These are phyloP conservation scores for Verbena officinalis DNA, from an alignment of 257 asterid species.

Conservation along the genomic window DNA sequence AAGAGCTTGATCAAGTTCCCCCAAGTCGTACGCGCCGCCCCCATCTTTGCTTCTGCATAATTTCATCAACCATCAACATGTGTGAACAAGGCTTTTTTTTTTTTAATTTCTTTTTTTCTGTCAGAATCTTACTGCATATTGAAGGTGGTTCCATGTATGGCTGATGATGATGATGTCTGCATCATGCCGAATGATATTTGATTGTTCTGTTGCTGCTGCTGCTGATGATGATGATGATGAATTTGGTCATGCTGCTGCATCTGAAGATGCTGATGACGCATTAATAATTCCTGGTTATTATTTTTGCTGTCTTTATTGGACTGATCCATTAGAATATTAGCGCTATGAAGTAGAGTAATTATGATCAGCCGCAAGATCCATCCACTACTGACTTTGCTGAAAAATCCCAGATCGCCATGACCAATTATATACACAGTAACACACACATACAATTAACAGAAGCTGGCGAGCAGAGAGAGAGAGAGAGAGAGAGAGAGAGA, in stretches of 20 bases:
- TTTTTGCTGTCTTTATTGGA: slow-evolving; percentile 30
- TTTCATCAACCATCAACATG: not conserved
- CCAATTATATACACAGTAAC: slow-evolving; percentile 22
- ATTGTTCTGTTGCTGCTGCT: slow-evolving; percentile 31
- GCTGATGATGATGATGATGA: slow-evolving; percentile 24
- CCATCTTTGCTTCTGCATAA: slow-evolving; percentile 61
- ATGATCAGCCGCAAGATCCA: too few relatives aligned
- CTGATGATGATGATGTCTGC: slow-evolving; percentile 50
- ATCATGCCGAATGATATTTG: slow-evolving; percentile 74
- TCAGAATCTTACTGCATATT: slow-evolving; percentile 44
- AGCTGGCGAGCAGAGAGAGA: slow-evolving; percentile 24
- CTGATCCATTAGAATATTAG: slow-evolving; percentile 35
- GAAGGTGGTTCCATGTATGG: slow-evolving; percentile 43
- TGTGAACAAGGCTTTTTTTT: not conserved
- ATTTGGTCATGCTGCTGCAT: slow-evolving; percentile 18
- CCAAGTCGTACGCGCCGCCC: slow-evolving; percentile 68
- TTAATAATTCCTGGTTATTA: slow-evolving; percentile 27
- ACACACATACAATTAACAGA: slow-evolving; percentile 28
- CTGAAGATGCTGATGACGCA: slow-evolving; percentile 30
- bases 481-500: slow-evolving; percentile 32
- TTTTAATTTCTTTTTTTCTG: too few relatives aligned
- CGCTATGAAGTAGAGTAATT: too few relatives aligned
- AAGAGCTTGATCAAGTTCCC: slow-evolving; percentile 91
- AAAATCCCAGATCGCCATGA: slow-evolving; percentile 31
- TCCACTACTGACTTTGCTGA: not conserved